These are phyloP conservation scores for Aspergillus fijiensis DNA, from an alignment of 2,329 filamentous ascomycete species.

Conservation along the genomic window DNA sequence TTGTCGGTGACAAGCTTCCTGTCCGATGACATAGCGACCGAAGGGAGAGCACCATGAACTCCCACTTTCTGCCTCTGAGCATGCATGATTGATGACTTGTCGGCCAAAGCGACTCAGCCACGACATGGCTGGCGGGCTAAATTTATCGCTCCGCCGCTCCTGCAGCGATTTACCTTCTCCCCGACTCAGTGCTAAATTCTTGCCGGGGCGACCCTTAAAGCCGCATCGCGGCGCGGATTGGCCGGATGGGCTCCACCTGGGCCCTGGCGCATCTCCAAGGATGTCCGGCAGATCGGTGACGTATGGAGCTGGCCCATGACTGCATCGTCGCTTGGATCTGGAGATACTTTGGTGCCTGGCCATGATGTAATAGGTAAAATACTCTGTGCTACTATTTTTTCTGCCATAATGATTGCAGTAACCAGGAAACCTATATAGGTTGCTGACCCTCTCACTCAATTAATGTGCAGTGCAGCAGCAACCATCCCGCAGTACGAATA, in stretches of 20 bases:
- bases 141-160: not conserved
- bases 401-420: not conserved
- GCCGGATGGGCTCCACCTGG: not conserved
- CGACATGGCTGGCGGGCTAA: not conserved
- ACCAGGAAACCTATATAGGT: not conserved
- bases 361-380: not conserved
- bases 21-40: not conserved
- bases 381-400: not conserved
- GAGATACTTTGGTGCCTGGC: not conserved
- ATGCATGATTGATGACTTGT: not conserved
- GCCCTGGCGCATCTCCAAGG: not conserved
- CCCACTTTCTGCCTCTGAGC: not conserved
- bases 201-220: not conserved
- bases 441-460: not conserved
- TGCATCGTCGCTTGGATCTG: not conserved
- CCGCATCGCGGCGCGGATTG: not conserved
- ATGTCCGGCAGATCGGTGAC: not conserved
- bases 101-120: not conserved
- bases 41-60: not conserved
- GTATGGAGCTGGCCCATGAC: not conserved
- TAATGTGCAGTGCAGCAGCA: not conserved
- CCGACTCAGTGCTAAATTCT: not conserved
- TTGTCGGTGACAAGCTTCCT: not conserved
- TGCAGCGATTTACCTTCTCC: not conserved
- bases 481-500: not conserved